phyloP scores from a whole-genome alignment of 2,329 filamentous ascomycete species.

The Daldinia sp. region DNA sequence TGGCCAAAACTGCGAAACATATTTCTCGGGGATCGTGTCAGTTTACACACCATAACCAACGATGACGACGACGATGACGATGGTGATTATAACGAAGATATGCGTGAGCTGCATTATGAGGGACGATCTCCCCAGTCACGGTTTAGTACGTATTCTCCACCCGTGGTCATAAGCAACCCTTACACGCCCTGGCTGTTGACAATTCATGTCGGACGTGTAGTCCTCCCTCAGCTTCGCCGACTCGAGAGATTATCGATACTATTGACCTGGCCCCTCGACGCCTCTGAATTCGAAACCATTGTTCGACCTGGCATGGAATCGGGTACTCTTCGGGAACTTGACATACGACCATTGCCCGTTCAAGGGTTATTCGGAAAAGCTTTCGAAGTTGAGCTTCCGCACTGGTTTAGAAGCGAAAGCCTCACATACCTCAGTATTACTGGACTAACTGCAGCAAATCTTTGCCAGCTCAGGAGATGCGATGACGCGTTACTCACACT shows the following conservation, averaged over 20 bases:
- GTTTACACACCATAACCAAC: not conserved
- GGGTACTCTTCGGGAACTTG: conserved; percentile 42
- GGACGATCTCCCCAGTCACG: conserved; percentile 9
- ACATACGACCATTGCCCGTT: conserved; percentile 36
- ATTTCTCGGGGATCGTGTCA: conserved; percentile 25
- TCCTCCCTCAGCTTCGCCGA: conserved; percentile 17
- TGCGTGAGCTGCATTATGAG: conserved; percentile 39
- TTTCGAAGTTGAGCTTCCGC: conserved; percentile 5
- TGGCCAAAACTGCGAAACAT: conserved; percentile 33
- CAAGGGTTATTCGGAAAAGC: not conserved
- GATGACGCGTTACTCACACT: conserved; percentile 40
- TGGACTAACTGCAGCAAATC: conserved; percentile 69
- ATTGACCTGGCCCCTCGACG: not conserved
- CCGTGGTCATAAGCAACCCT: not conserved
- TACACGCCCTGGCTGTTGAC: not conserved
- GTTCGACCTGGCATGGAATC: conserved; percentile 44
- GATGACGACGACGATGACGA: not conserved
- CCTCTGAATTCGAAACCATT: conserved; percentile 18
- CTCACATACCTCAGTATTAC: conserved; percentile 45
- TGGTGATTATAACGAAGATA: conserved; percentile 12
- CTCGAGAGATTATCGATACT: conserved; percentile 42
- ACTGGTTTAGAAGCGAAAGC: conserved; percentile 46
- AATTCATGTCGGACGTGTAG: not conserved
- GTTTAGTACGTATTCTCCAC: conserved; percentile 12
- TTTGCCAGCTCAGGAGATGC: conserved; percentile 14